These are phyloP conservation scores for Phyllosticta citrichinensis DNA, from an alignment of 2,329 filamentous ascomycete genomes.

Conservation along the genomic window DNA sequence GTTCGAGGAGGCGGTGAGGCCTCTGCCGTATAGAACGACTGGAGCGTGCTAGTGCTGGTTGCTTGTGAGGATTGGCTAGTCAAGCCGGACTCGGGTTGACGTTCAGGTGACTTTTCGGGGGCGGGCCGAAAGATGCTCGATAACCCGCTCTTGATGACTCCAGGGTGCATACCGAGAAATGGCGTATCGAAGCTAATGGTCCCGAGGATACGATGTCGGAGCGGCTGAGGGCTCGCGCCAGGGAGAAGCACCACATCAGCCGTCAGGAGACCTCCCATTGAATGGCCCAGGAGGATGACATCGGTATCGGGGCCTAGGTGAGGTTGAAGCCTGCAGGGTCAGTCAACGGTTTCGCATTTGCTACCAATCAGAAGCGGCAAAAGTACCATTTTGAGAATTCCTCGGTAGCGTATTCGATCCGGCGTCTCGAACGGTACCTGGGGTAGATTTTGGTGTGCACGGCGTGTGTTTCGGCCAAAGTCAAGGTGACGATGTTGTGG, in stretches of 20 bases:
- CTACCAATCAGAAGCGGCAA: slow-evolving; percentile 14
- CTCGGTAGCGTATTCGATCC: slow-evolving; percentile 63
- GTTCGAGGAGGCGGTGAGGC: slow-evolving; percentile 19
- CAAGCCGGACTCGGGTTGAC: slow-evolving; percentile 13
- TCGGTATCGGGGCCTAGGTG: slow-evolving; percentile 68
- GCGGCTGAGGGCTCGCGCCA: slow-evolving; percentile 27
- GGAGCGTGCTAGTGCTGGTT: slow-evolving; percentile 2
- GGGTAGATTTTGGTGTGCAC: slow-evolving; percentile 84
- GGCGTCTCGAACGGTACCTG: slow-evolving; percentile 64
- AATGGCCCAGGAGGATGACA: slow-evolving; percentile 75
- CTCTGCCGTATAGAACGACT: neutral
- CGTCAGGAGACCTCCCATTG: slow-evolving; percentile 76
- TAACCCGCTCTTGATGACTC: slow-evolving; percentile 73
- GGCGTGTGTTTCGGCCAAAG: slow-evolving; percentile 61
- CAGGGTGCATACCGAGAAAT: slow-evolving; percentile 79
- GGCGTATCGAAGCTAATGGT: slow-evolving; percentile 77
- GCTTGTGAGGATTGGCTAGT: neutral
- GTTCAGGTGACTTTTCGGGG: slow-evolving; percentile 6
- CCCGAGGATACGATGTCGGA: slow-evolving; percentile 69
- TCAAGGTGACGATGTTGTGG: slow-evolving; percentile 59
- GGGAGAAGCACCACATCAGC: slow-evolving; percentile 65
- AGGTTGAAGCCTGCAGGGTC: slow-evolving; percentile 51
- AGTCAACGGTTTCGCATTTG: neutral
- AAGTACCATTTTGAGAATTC: slow-evolving; percentile 68
- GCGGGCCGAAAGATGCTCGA: slow-evolving; percentile 59